Base-by-base conservation (phyloP, 1,139 yeast species). In the Pichiaceae sp. region DNA sequence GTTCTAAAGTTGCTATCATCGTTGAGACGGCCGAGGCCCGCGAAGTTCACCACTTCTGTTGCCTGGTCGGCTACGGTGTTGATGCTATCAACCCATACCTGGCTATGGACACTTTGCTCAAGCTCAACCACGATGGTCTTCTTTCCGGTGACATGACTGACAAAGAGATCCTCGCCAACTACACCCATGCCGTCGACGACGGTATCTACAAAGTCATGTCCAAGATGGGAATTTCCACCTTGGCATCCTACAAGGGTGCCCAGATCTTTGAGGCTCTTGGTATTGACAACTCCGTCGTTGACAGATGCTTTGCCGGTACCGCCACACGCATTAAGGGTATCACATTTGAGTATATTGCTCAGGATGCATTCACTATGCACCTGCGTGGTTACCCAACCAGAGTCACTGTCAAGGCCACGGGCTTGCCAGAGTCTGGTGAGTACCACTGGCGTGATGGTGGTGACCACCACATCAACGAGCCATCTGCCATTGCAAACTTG, bases 381-480 rank as follows among this genome's bases (percentile, higher is more conserved):
- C 95, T 85, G 58, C 75, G 87, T 50, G 98, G 96, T 18, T 91
- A 67, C 62, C 96, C 97, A 39, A 56, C 76, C 31, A 75, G 96
- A 56, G 73, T 68, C 17, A 79, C 89, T 28, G 63, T 82, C 44
- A 72, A 75, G 51, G 89, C 91, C 21, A 62, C 61, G 27, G 84
- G 83, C 21, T 71, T 91, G 44, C 95, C 96, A 31, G 97, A 91
- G 63, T 77, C 93, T 43, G 98, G 98, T 62, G 97, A 91, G 60
- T 91, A 87, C 58, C 95, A 87, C 63, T 91, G 96, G 95, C 80
- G 98, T 68, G 97, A 91, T 58, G 97, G 97, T 57, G 98, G 97
- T 48, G 95, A 86, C 53, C 79, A 91, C 36, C 97, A 91, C 60
- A 75, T 91, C 47, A 91, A 91, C 59, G 94, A 86, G 46, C 98